Conservation (phyloP, 2,329 filamentous ascomycete genomes). For the Teratosphaeria pseudoeucalypti region DNA sequence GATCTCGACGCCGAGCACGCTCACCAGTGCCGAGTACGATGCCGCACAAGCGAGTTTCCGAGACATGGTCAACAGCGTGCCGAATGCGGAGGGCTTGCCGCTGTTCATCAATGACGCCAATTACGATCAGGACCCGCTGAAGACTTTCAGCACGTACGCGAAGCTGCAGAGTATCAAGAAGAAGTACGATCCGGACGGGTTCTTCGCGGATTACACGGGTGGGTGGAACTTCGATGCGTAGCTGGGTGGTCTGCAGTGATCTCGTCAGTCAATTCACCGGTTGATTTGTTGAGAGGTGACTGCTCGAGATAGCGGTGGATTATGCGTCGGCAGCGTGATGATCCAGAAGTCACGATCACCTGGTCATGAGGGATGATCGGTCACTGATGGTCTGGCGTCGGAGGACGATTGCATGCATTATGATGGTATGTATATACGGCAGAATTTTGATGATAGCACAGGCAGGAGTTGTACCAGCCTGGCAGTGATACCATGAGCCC, state of each 20-base stretch:
- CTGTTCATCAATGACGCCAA: neutral
- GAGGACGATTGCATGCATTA: neutral
- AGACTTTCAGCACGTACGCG: neutral
- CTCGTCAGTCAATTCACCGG: too few relatives aligned
- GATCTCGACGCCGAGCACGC: neutral
- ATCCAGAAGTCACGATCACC: too few relatives aligned
- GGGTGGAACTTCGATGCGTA: neutral
- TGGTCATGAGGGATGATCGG: too few relatives aligned
- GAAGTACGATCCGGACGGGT: constrained; percentile 1
- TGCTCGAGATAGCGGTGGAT: neutral
- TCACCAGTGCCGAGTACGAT: neutral
- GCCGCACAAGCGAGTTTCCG: neutral
- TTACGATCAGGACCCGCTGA: neutral
- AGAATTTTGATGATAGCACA: neutral
- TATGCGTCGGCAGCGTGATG: too few relatives aligned
- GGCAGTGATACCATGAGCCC: too few relatives aligned
- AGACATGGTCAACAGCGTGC: neutral
- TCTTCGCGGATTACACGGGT: neutral
- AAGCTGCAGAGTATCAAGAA: neutral
- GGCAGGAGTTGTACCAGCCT: neutral
- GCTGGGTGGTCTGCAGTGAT: neutral
- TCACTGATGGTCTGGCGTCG: too few relatives aligned
- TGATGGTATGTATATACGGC: neutral
- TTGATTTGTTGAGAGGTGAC: neutral
- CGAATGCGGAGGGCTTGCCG: neutral